Evolutionary conservation across 306 rosid species (phyloP).

Genomic region (Phaseolus lunatus): DNA sequence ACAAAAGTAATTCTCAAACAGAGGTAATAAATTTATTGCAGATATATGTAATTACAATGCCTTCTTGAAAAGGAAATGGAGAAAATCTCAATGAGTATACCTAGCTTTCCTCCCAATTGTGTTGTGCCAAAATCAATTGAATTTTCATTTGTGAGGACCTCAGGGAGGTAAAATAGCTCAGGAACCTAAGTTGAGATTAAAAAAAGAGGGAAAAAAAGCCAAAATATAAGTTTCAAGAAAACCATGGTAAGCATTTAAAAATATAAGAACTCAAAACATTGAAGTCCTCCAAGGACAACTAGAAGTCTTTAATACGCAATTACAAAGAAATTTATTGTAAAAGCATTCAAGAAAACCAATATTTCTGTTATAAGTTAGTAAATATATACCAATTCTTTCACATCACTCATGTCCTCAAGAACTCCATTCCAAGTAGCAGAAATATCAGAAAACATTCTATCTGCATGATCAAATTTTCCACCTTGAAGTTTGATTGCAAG

Average conservation of each 20-base stretch:
- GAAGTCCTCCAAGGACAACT: conserved; percentile 3
- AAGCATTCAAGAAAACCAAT: conserved; percentile 16
- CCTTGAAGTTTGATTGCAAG: conserved; percentile 97
- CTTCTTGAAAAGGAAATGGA: conserved; percentile 32
- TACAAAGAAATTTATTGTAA: background rate
- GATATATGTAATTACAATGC: conserved; percentile 23
- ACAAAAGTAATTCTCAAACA: conserved; percentile 41
- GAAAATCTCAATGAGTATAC: conserved; percentile 61
- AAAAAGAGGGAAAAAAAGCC: background rate
- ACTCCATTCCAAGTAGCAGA: conserved; percentile 94
- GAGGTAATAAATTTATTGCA: conserved; percentile 42
- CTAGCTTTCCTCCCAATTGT: conserved; percentile 86
- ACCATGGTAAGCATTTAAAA: conserved; percentile 32
- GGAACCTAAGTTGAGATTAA: conserved; percentile 72
- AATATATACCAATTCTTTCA: conserved; percentile 89
- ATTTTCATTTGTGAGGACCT: conserved; percentile 90
- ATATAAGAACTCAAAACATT: background rate
- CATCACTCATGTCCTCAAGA: conserved; percentile 97
- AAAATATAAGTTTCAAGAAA: conserved; percentile 40
- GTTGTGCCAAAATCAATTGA: conserved; percentile 96
- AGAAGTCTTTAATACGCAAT: conserved; percentile 10
- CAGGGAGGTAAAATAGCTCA: conserved; percentile 95
- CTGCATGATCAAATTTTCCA: conserved; percentile 98
- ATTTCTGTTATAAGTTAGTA: conserved; percentile 25
- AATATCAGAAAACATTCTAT: conserved; percentile 96